phyloP scores from a whole-genome alignment of 805 yeast genomes.

The Saccharomycopsis javanensis region DNA sequence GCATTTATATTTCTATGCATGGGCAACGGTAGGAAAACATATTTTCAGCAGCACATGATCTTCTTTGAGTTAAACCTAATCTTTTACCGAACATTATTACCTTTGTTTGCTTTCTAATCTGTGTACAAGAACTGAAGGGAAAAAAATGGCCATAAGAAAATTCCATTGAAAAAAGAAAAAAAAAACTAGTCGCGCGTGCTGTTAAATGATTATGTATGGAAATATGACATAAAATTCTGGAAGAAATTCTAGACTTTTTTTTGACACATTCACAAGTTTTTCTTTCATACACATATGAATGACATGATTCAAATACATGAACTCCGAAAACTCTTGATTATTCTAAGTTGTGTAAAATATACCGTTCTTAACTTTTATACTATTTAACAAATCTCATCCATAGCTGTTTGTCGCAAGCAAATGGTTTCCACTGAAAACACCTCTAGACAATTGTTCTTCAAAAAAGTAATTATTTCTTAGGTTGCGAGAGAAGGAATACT shows the following conservation, averaged over 20 bases:
- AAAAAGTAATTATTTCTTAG: too few species aligned
- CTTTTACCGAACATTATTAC: not conserved
- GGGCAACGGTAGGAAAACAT: not conserved
- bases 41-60: not conserved
- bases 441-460: not conserved
- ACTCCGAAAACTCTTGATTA: too few species aligned
- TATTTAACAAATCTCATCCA: too few species aligned
- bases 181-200: too few species aligned
- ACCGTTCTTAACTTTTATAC: too few species aligned
- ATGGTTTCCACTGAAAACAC: not conserved
- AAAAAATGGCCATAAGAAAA: not conserved
- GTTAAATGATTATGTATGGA: not conserved
- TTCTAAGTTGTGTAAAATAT: too few species aligned
- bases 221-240: not conserved
- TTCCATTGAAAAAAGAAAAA: too few species aligned
- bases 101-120: not conserved
- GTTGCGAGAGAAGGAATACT: not conserved
- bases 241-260: not conserved
- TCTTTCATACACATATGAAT: too few species aligned
- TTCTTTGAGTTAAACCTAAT: not conserved
- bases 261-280: too few species aligned
- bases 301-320: too few species aligned
- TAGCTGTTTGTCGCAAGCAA: not conserved
- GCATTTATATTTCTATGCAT: too few species aligned
- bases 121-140: not conserved